Conservation (phyloP, 208 protist species). For the Leishmania tropica region DNA sequence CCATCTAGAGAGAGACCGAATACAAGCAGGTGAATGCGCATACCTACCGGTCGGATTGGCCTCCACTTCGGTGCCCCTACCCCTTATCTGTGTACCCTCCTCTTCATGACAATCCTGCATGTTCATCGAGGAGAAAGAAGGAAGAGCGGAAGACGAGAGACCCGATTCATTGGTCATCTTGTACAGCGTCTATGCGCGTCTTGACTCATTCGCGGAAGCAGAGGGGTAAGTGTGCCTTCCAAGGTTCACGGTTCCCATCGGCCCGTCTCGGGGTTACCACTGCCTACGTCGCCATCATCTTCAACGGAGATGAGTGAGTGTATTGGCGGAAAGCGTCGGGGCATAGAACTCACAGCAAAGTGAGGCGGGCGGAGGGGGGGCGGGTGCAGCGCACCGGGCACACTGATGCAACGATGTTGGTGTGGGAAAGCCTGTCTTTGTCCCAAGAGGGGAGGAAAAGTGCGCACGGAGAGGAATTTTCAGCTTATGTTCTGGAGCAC, state of each 20-base stretch:
- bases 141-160: too few relatives aligned
- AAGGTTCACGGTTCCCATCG: background rate
- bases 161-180: background rate
- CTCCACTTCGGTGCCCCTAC: background rate
- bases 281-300: background rate
- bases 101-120: background rate
- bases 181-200: background rate
- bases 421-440: background rate
- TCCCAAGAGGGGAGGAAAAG: constrained; percentile 12
- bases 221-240: too few relatives aligned
- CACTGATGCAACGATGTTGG: background rate
- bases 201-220: background rate
- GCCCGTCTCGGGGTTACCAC: background rate
- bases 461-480: background rate
- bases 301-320: background rate
- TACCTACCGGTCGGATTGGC: background rate
- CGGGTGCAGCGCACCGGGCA: background rate
- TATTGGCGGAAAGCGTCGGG: background rate
- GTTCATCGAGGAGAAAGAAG: background rate
- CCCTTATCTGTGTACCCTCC: background rate
- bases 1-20: background rate
- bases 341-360: background rate
- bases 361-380: background rate
- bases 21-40: background rate
- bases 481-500: constrained; percentile 56